Evolutionary conservation across 2,329 filamentous ascomycete species (phyloP).

Genomic region (Myriosclerotinia scirpicola): DNA sequence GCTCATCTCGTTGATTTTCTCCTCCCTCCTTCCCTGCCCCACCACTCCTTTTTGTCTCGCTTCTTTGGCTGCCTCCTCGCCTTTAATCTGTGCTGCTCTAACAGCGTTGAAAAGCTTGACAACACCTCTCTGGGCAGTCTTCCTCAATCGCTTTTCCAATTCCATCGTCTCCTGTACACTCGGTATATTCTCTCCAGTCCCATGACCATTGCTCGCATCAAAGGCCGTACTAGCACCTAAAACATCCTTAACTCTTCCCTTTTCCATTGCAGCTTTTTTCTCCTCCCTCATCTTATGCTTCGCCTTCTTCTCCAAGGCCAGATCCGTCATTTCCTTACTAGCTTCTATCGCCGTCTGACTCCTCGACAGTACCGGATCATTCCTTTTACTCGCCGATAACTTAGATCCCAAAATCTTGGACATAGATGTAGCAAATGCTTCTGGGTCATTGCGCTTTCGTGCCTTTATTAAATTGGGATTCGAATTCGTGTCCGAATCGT

Average conservation of each 20-base stretch:
- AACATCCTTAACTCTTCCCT: slow-evolving; percentile 85
- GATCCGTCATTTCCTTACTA: slow-evolving; percentile 70
- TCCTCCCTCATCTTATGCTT: slow-evolving; percentile 76
- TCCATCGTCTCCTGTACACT: slow-evolving; percentile 60
- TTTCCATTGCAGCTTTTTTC: slow-evolving; percentile 76
- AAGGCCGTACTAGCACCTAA: slow-evolving; percentile 59
- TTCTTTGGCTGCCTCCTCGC: slow-evolving; percentile 70
- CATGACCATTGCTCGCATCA: slow-evolving; percentile 49
- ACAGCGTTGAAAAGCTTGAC: slow-evolving; percentile 97
- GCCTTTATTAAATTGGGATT: slow-evolving; percentile 49
- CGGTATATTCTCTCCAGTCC: slow-evolving; percentile 42
- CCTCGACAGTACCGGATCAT: slow-evolving; percentile 88
- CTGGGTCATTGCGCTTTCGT: slow-evolving; percentile 88
- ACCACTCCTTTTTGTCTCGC: slow-evolving; percentile 71
- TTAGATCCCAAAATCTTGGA: slow-evolving; percentile 91
- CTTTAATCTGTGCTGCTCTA: slow-evolving; percentile 86
- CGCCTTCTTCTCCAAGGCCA: slow-evolving; percentile 79
- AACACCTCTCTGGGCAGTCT: slow-evolving; percentile 89
- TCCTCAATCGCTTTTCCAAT: slow-evolving; percentile 76
- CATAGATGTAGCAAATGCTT: slow-evolving; percentile 88
- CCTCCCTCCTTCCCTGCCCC: slow-evolving; percentile 76
- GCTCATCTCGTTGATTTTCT: slow-evolving; percentile 92
- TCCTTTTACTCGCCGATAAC: slow-evolving; percentile 74
- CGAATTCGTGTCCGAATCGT: slow-evolving; percentile 44
- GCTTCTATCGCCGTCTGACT: slow-evolving; percentile 72